Evolutionary conservation across 1,284 basidiomycete genomes (phyloP), one percentile per base, ranked within the genome.

Genomic region (Sanghuangporus sanghuang): DNA sequence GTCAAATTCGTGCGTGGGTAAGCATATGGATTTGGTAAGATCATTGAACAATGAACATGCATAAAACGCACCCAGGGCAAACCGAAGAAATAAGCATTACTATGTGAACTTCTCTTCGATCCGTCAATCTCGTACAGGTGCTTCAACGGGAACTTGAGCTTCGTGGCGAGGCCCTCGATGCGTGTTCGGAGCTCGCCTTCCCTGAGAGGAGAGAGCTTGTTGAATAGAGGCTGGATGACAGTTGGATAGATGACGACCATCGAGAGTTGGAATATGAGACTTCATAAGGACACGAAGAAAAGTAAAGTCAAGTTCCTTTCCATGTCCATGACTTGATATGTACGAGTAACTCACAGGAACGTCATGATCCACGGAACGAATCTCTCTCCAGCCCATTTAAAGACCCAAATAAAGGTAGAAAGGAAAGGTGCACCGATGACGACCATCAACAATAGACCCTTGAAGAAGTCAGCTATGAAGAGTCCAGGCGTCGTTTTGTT

Each of bases 121-220:
- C 97, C 96, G 72, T 99, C 96, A 70, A 98, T 98, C 73, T 98
- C 94, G 75, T 97, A 98, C 65, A 99, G 77, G 73, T 97, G 90
- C 74, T 90, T 96, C 65, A 98, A 81, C 0, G 96, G 96, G 84
- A 99, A 99, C 64, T 89, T 85, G 71, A 99, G 89, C 71, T 87
- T 87, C 48, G 76, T 72, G 0, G 94, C 92, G 27, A 98, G 81
- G 0, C 75, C 73, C 70, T 95, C 92, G 44, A 93, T 91, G 48
- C 92, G 81, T 5, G 75, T 78, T 38, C 91, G 85, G 14, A 96
- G 79, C 50, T 92, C 87, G 42, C 93, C 90, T 9, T 81, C 78
- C 0, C 84, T 79, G 4, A 98, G 83, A 1, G 95, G 93, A 1
- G 94, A 94, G 40, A 98, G 86, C 75, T 94, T 98, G 84, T 98